Percentiles rank a stretch among this genome's conserved stretches.
These are phyloP conservation scores for Rauvolfia tetraphylla DNA, from an alignment of 257 asterid species.

Conservation along the genomic window DNA sequence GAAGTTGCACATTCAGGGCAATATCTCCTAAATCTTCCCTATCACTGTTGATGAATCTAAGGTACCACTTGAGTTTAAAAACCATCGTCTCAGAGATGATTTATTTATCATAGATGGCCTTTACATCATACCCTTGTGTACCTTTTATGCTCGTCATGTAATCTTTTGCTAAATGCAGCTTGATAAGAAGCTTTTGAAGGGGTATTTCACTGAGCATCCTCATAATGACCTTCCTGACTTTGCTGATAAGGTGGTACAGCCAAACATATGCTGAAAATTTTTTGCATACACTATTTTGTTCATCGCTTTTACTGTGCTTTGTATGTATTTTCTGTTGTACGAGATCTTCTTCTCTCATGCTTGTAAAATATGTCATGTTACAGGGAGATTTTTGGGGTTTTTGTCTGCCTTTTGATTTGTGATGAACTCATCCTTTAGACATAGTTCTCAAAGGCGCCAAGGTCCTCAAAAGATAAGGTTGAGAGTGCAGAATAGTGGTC, in stretches of 20 bases:
- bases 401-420: background rate
- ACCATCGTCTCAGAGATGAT: background rate
- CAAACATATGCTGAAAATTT: no score
- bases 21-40: slow-evolving; percentile 96
- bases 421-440: background rate
- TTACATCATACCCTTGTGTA: background rate
- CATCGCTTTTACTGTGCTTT: background rate
- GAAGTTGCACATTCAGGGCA: slow-evolving; percentile 89
- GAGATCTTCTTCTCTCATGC: background rate
- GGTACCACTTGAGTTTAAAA: slow-evolving; percentile 31
- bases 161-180: slow-evolving; percentile 50
- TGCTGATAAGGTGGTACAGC: slow-evolving; percentile 64
- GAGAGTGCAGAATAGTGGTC: background rate
- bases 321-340: background rate
- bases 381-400: background rate
- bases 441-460: background rate
- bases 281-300: background rate
- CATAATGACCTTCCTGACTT: slow-evolving; percentile 81
- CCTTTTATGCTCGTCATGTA: slow-evolving; percentile 14
- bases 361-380: background rate
- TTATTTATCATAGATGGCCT: background rate
- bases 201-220: slow-evolving; percentile 67
- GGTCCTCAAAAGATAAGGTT: background rate
- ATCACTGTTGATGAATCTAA: slow-evolving; percentile 87
- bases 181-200: slow-evolving; percentile 74